Conservation (phyloP, 1,139 yeast species). For the Pichia sp. region DNA sequence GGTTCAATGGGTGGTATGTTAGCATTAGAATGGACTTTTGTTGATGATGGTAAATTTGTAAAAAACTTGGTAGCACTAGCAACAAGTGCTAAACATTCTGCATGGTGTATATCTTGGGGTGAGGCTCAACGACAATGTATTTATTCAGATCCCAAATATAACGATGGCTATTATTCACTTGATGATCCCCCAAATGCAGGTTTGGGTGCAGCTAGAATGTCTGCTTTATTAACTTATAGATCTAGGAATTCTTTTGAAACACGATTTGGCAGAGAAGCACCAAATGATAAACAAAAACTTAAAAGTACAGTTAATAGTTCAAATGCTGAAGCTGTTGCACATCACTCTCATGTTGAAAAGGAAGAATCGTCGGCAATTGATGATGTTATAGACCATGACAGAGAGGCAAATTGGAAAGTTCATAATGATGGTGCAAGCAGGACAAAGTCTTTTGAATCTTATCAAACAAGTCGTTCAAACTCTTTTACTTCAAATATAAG, state of each 20-base stretch:
- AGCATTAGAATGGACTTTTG: slow-evolving; percentile 75
- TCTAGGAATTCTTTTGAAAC: slow-evolving; percentile 87
- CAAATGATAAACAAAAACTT: slow-evolving; percentile 29
- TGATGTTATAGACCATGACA: slow-evolving; percentile 17
- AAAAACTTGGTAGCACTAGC: slow-evolving; percentile 76
- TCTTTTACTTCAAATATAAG: slow-evolving; percentile 14
- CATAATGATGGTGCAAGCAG: slow-evolving; percentile 56
- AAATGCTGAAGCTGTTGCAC: not conserved
- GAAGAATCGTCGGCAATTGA: slow-evolving; percentile 17
- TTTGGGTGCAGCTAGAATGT: slow-evolving; percentile 94
- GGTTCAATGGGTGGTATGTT: slow-evolving; percentile 99
- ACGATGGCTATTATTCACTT: slow-evolving; percentile 76
- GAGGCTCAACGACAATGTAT: slow-evolving; percentile 96
- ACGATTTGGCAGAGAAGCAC: slow-evolving; percentile 71
- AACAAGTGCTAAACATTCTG: slow-evolving; percentile 89
- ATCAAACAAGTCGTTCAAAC: slow-evolving; percentile 19
- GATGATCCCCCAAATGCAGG: slow-evolving; percentile 83
- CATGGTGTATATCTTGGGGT: slow-evolving; percentile 99
- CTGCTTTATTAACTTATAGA: slow-evolving; percentile 87
- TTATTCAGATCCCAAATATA: slow-evolving; percentile 88
- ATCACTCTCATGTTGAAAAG: slow-evolving; percentile 1
- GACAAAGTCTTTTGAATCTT: slow-evolving; percentile 23
- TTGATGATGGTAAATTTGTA: slow-evolving; percentile 59
- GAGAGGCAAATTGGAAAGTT: slow-evolving; percentile 52
- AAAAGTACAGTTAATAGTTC: slow-evolving; percentile 14